Evolutionary conservation across 1,284 basidiomycete genomes (phyloP).

Genomic region (Ceratobasidium sp.): DNA sequence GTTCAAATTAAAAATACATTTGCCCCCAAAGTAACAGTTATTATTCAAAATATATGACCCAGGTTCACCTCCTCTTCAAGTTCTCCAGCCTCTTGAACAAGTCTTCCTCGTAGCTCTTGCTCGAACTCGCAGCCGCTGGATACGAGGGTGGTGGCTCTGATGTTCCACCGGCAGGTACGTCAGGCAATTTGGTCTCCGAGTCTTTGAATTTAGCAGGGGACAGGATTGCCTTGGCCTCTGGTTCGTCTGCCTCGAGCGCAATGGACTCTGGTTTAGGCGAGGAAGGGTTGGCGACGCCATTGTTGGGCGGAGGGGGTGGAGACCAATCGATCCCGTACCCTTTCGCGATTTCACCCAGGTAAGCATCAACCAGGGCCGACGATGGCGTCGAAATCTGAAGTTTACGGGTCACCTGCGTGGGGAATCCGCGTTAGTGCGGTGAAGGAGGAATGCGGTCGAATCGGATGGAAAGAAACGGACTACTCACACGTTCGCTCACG

Average conservation of each 20-base stretch:
- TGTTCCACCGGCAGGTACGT: conserved; percentile 5
- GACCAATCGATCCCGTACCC: conserved; percentile 81
- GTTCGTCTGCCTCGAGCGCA: conserved; percentile 6
- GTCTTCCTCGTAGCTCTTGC: conserved; percentile 10
- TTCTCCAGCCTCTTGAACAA: conserved; percentile 29
- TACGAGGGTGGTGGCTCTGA: conserved; percentile 25
- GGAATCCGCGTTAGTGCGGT: neutral
- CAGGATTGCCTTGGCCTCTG: conserved; percentile 9
- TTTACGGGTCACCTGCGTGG: conserved; percentile 70
- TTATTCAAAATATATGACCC: neutral
- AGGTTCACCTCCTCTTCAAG: conserved; percentile 28
- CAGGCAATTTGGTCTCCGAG: conserved; percentile 12
- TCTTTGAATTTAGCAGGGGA: conserved; percentile 34
- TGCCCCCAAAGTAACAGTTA: neutral
- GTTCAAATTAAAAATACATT: conserved; percentile 6
- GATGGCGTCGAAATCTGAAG: conserved; percentile 72
- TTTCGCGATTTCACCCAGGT: conserved; percentile 83
- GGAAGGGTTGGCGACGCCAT: neutral
- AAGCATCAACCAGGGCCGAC: conserved; percentile 79
- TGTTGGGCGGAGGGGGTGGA: conserved; percentile 46
- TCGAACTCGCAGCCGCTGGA: neutral
- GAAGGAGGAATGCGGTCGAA: conserved; percentile 16
- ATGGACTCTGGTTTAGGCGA: neutral
- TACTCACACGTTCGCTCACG: conserved; percentile 76
- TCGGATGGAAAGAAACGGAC: conserved; percentile 39